A percentile compares a stretch with the other conserved stretches of the same genome.
Conservation (phyloP, 352 stramenopile species). For the Phytopythium boreale region DNA sequence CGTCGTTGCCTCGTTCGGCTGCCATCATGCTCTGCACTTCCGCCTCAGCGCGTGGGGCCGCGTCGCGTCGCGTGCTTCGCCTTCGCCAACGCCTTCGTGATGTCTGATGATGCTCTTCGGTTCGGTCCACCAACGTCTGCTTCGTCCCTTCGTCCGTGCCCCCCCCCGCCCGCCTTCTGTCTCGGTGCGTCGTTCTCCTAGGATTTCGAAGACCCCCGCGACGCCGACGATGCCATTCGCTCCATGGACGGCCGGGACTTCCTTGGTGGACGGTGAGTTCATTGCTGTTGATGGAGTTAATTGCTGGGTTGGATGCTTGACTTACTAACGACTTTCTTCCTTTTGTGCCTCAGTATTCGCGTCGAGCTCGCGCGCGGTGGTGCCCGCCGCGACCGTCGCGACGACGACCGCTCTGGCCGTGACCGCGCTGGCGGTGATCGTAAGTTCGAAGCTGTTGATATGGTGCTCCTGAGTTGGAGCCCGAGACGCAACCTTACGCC, state of each 20-base stretch:
- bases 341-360: conserved; percentile 47
- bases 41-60: conserved; percentile 7
- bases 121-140: conserved; percentile 34
- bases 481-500: background rate
- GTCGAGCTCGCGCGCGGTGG: conserved; percentile 80
- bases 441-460: conserved; percentile 15
- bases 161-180: conserved; percentile 32
- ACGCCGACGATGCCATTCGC: conserved; percentile 84
- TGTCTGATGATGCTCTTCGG: conserved; percentile 2
- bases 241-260: conserved; percentile 86
- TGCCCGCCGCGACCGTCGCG: conserved; percentile 50
- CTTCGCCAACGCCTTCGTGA: background rate
- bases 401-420: conserved; percentile 30
- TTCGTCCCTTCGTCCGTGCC: conserved; percentile 41
- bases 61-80: background rate
- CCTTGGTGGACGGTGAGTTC: conserved; percentile 70
- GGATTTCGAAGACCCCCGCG: conserved; percentile 88
- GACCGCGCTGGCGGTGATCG: conserved; percentile 51
- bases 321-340: background rate
- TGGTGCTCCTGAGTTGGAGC: background rate
- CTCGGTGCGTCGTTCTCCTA: conserved; percentile 36
- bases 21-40: conserved; percentile 37
- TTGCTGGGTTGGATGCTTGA: conserved; percentile 1
- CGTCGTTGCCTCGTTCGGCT: conserved; percentile 9
- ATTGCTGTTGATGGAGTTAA: background rate